A percentile compares a stretch with the other conserved stretches of the same genome.
Conservation (phyloP, 2,329 filamentous ascomycete genomes). For the Aureobasidium sp. region DNA sequence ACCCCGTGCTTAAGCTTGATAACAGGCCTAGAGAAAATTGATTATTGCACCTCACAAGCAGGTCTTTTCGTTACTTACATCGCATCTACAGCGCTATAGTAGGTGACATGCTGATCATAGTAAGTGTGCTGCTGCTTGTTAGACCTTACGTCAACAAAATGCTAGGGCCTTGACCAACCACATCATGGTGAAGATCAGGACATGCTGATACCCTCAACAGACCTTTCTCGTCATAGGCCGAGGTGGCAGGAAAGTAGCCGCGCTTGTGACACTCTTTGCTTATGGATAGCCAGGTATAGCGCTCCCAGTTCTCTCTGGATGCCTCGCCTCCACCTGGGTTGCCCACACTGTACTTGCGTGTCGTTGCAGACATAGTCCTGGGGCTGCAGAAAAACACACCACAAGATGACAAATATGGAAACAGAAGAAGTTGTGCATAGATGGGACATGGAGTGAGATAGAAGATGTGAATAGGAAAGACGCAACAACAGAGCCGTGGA, state of each 20-base stretch:
- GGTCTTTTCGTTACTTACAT: background rate
- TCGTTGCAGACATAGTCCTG: background rate
- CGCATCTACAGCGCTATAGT: background rate
- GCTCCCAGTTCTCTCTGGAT: background rate
- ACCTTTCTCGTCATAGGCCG: slow-evolving; percentile 2
- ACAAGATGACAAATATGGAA: background rate
- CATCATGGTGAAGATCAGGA: background rate
- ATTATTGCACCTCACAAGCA: background rate
- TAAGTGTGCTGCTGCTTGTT: background rate
- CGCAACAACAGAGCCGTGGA: no score
- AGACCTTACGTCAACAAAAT: background rate
- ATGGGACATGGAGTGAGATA: background rate
- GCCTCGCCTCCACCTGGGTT: background rate
- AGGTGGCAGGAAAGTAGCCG: background rate
- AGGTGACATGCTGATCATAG: background rate
- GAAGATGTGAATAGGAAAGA: background rate
- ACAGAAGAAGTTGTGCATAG: background rate
- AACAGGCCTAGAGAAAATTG: background rate
- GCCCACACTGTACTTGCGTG: background rate
- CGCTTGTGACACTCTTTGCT: slow-evolving; percentile 3
- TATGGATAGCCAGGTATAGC: background rate
- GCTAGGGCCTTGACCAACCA: background rate
- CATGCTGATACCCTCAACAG: background rate
- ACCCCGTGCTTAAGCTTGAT: background rate
- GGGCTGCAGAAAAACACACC: background rate